These are phyloP conservation scores for Clonostachys rosea DNA, from an alignment of 2,329 filamentous ascomycete species.

Conservation along the genomic window DNA sequence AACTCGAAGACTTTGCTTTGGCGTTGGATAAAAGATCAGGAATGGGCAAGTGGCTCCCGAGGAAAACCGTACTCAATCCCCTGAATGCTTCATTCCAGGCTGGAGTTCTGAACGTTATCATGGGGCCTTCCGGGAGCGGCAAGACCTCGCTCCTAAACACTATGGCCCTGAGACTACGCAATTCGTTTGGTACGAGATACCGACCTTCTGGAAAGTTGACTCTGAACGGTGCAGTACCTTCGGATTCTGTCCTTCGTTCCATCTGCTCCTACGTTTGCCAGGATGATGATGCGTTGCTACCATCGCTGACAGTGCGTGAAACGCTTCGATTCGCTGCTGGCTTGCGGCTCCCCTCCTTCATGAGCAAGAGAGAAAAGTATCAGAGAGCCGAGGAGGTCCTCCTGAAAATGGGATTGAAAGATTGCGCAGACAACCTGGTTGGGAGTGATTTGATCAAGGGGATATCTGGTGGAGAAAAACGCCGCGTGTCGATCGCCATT, in stretches of 20 bases:
- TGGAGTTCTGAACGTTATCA: constrained; percentile 69
- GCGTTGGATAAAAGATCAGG: constrained; percentile 57
- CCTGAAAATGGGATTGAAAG: constrained; percentile 71
- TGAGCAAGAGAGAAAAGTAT: constrained; percentile 64
- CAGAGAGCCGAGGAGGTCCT: constrained; percentile 67
- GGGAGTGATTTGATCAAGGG: constrained; percentile 71
- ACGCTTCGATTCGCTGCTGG: constrained; percentile 68
- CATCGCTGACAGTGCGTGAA: constrained; percentile 71
- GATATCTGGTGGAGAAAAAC: constrained; percentile 76
- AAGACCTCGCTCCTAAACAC: constrained; percentile 73
- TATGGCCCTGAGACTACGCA: constrained; percentile 64
- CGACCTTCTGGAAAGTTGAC: constrained; percentile 55
- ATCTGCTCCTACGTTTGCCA: constrained; percentile 76
- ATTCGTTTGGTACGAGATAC: constrained; percentile 59
- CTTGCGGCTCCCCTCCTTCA: constrained; percentile 64
- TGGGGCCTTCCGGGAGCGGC: constrained; percentile 74
- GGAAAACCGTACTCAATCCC: constrained; percentile 60
- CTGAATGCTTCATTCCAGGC: constrained; percentile 64
- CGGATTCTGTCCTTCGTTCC: constrained; percentile 63
- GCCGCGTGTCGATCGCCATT: constrained; percentile 72
- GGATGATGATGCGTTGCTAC: constrained; percentile 70
- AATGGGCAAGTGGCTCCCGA: constrained; percentile 43
- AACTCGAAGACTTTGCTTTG: constrained; percentile 59
- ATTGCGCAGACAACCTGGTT: constrained; percentile 71
- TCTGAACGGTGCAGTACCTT: constrained; percentile 67